Conservation (phyloP, 805 yeast genomes). For the Barnettozyma vustinii region DNA sequence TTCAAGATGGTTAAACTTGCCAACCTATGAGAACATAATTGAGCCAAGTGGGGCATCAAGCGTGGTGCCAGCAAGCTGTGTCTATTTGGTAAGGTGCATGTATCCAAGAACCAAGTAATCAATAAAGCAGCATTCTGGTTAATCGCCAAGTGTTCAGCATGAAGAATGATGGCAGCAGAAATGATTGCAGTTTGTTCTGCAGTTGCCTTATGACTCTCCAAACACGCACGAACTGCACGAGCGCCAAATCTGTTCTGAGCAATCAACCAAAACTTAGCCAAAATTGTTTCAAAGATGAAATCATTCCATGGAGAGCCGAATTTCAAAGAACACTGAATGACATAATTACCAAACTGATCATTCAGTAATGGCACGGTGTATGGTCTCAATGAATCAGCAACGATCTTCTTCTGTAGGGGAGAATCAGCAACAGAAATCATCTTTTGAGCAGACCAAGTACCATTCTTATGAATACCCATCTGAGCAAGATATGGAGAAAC, state of each 20-base stretch:
- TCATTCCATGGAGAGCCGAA: slow-evolving; percentile 87
- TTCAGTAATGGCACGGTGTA: slow-evolving; percentile 81
- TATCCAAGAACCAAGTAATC: slow-evolving; percentile 92
- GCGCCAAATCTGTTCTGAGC: slow-evolving; percentile 92
- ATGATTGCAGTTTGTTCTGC: slow-evolving; percentile 65
- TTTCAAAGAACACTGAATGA: slow-evolving; percentile 87
- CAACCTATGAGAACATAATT: slow-evolving; percentile 71
- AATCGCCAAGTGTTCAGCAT: slow-evolving; percentile 72
- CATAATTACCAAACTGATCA: slow-evolving; percentile 97
- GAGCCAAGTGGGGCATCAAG: slow-evolving; percentile 55
- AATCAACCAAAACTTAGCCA: slow-evolving; percentile 72
- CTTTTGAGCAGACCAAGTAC: slow-evolving; percentile 99
- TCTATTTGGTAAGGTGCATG: slow-evolving; percentile 62
- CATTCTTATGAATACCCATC: slow-evolving; percentile 93
- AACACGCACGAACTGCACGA: slow-evolving; percentile 87
- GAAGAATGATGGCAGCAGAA: slow-evolving; percentile 70
- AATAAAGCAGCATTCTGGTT: slow-evolving; percentile 86
- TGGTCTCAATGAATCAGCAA: slow-evolving; percentile 67
- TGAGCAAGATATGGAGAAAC: slow-evolving; percentile 80
- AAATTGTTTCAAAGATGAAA: slow-evolving; percentile 79
- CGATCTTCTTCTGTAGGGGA: slow-evolving; percentile 56
- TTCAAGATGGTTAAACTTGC: slow-evolving; percentile 81
- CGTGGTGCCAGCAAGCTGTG: slow-evolving; percentile 59
- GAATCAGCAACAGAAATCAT: slow-evolving; percentile 72
- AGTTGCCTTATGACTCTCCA: slow-evolving; percentile 70